Base-by-base conservation (phyloP, 2,329 filamentous ascomycete species). In the Dactylellina parvicollis region DNA sequence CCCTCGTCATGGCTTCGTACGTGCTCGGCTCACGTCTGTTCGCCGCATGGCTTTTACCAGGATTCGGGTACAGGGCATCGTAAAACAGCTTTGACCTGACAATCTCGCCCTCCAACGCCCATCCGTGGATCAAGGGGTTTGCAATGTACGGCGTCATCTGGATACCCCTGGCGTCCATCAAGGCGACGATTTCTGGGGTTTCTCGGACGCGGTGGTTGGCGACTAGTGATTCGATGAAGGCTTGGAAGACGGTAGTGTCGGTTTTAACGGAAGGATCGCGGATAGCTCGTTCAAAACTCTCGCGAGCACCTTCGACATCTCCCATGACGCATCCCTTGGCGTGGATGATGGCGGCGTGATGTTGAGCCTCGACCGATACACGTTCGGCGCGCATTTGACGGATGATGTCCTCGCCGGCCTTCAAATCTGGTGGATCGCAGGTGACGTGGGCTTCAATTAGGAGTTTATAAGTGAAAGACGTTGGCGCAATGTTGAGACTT, bases 1-100 rank as follows among this genome's bases (percentile, higher is more conserved):
- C 95, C 47, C 95, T 87, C 3, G 93, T 96, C 95, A 99, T 99
- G 40, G 94, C 93, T 83, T 99, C 95, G 81, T 99, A 99, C 3
- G 95, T 99, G 84, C 92, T 97, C 2, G 95, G 95, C 83, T 99
- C 95, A 66, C 95, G 89, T 82, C 89, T 92, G 20, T 77, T 77
- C 26, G 62, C 70, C 34, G 74, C 74, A 36, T 55, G 44, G 1
- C 50, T 62, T 7, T 28, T 32, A 14, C 28, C 5, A 8, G 40
- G 38, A n/a, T 56, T 40, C 1, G 32, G 49, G 22, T 52, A 61
- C 2, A 99, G 89, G n/a, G 86, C 85, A 70, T 90, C 86, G 80
- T 96, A 99, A 74, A 97, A 88, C 22, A 86, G 83, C 79, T 89
- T 88, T 16, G 92, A 91, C 81, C 92, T 93, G 72, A 83, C 82